Base-by-base conservation (phyloP, 2,329 filamentous ascomycete species). In the Alternaria sp. region DNA sequence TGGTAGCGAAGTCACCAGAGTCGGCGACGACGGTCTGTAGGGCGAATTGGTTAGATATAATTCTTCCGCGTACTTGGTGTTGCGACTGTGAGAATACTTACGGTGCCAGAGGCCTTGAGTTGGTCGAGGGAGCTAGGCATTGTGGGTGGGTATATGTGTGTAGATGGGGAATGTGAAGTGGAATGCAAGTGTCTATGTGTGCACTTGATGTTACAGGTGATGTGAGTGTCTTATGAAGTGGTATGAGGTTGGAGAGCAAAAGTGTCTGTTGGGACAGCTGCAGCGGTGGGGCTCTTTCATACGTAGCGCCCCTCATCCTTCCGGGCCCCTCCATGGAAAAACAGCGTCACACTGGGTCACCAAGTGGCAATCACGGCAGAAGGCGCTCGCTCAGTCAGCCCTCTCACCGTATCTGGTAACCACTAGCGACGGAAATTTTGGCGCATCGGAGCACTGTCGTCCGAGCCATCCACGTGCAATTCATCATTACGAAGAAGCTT, bases 41-140 rank as follows among this genome's bases (percentile, higher is more conserved):
- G 52, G 43, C 36, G 18, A 30, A n/a, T 68, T 38, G 67, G 62
- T 55, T 54, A 38, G 46, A 48, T 30, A 42, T 18, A 36, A 42
- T 54, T 55, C 58, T 51, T 60, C 51, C 59, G 46, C 7, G 41
- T 55, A 34, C 26, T 3, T 42, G 49, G 46, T 48, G 59, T 59
- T 51, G 63, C 67, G 22, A 43, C 63, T 74, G 64, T 6, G 68
- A 70, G 63, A 58, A 55, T 66, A 91, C 92, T 83, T 87, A 96
- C 93, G 78, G 95, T 99, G 90, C 95, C 95, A 80, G 91, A 83
- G 85, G 92, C 89, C 88, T 99, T 99, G 81, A 99, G 89, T 86
- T 98, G 94, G 76, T 98, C 95, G 76, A 99, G 91, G 82, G 94
- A 92, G 82, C 85, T 90, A 82, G 92, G 83, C 94, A 97, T 97